Evolutionary conservation across 2,329 filamentous ascomycete genomes (phyloP).

Genomic region (Herpotrichia juniperi): DNA sequence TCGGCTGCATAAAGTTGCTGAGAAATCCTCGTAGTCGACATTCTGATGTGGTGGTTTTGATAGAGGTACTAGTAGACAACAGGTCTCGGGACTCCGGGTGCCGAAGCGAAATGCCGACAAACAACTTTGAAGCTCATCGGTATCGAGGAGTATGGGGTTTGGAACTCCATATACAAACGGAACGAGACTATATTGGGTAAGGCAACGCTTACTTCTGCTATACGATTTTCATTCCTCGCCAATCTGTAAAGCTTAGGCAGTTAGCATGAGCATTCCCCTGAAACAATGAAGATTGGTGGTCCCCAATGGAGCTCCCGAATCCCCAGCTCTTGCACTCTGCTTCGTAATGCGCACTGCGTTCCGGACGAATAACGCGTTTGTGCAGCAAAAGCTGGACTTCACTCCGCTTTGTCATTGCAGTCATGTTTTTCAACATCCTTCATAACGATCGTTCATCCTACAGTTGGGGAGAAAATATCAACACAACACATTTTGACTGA

Average conservation of each 20-base stretch:
- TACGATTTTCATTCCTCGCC: too few species aligned
- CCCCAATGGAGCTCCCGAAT: neutral
- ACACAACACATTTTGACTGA: neutral
- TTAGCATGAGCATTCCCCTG: neutral
- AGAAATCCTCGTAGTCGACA: too few species aligned
- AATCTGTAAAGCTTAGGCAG: neutral
- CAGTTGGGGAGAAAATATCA: neutral
- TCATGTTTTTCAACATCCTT: neutral
- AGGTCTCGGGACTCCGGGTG: conserved; percentile 1
- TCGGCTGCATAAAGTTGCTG: too few species aligned
- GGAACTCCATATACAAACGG: neutral
- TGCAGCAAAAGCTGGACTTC: neutral
- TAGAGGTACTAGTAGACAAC: too few species aligned
- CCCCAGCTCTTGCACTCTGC: neutral
- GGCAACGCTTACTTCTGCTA: too few species aligned
- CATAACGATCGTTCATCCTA: neutral
- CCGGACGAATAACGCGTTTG: neutral
- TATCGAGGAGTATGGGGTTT: neutral
- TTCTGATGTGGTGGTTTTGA: too few species aligned
- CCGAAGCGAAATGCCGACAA: neutral
- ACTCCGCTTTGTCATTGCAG: neutral
- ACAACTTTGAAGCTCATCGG: neutral
- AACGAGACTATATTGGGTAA: neutral
- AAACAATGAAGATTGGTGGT: neutral
- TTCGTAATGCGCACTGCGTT: neutral